Percentiles rank a stretch among this genome's conserved stretches.
Evolutionary conservation across 805 yeast genomes (phyloP).

Genomic region (Wickerhamiella sergipiensis): DNA sequence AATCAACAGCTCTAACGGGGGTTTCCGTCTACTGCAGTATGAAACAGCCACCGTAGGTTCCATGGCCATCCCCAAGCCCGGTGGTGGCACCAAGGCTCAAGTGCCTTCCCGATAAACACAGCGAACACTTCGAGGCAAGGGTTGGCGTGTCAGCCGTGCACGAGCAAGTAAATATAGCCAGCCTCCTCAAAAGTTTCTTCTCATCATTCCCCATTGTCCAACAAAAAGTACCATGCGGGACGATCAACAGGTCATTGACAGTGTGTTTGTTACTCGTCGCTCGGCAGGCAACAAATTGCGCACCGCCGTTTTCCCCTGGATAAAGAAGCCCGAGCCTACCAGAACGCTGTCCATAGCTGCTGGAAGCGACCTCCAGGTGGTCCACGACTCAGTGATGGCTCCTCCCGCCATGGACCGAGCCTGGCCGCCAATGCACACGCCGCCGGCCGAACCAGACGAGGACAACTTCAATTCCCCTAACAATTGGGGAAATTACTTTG

Average conservation of each 20-base stretch:
- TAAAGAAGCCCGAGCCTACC: neutral
- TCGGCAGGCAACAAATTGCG: neutral
- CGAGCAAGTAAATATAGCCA: neutral
- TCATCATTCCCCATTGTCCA: neutral
- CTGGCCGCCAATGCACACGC: neutral
- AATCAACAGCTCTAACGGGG: no score
- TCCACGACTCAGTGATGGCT: neutral
- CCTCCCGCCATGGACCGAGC: neutral
- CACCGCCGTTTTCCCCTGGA: neutral
- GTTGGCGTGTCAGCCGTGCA: neutral
- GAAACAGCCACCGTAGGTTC: no score
- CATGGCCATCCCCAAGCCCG: no score
- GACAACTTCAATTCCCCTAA: no score
- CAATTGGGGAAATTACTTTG: slow-evolving; percentile 1
- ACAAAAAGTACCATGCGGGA: no score
- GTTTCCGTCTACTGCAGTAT: no score
- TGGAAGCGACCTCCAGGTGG: neutral
- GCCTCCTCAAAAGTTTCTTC: neutral
- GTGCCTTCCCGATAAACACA: no score
- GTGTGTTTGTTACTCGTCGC: neutral
- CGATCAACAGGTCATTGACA: neutral
- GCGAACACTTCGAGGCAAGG: neutral
- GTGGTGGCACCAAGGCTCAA: no score
- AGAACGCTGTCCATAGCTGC: neutral
- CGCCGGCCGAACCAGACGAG: neutral